Conservation (phyloP, 176 grass and related monocot genomes). For the Sorghum bicolor region DNA sequence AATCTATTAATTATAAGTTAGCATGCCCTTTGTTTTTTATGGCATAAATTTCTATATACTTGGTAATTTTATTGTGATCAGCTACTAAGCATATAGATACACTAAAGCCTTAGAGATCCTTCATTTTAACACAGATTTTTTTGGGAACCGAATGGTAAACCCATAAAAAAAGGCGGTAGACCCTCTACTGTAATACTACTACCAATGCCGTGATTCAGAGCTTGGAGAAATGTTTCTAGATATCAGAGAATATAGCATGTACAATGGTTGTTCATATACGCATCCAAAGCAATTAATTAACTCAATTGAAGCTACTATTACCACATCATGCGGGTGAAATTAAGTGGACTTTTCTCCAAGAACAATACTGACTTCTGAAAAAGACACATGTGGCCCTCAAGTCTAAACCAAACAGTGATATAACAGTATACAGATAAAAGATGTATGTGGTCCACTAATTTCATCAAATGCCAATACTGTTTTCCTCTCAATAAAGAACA, state of each 20-base stretch:
- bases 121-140: background rate
- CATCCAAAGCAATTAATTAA: background rate
- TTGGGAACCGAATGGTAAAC: background rate
- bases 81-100: background rate
- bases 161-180: background rate
- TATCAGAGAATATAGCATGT: background rate
- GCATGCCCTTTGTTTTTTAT: background rate
- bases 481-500: background rate
- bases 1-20: background rate
- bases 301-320: background rate
- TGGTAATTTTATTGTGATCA: background rate
- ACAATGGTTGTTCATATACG: background rate
- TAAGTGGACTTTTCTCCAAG: background rate
- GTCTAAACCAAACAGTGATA: slow-evolving; percentile 1
- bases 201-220: background rate
- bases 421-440: background rate
- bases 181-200: background rate
- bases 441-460: background rate
- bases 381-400: background rate
- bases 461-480: background rate
- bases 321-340: background rate
- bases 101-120: background rate
- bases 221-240: background rate
- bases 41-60: background rate
- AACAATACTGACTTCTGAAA: slow-evolving; percentile 5